Evolutionary conservation across 2,329 filamentous ascomycete species (phyloP).

Genomic region (Fusarium palustre): DNA sequence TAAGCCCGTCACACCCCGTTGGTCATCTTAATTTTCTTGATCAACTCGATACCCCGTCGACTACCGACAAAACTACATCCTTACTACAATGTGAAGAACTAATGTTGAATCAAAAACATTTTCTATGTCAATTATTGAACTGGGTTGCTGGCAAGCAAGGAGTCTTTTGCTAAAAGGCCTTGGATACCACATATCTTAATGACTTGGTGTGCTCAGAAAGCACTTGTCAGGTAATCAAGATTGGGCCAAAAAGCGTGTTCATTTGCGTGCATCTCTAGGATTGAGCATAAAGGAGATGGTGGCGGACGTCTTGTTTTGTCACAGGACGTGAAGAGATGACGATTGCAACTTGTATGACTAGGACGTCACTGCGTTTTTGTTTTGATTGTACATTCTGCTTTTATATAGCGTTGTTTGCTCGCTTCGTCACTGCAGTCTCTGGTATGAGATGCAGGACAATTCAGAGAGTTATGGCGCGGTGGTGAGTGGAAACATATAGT

Average conservation of each 20-base stretch:
- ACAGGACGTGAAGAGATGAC: conserved; percentile 35
- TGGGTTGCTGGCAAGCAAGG: conserved; percentile 47
- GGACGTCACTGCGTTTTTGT: conserved; percentile 42
- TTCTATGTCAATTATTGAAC: conserved; percentile 45
- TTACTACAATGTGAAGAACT: conserved; percentile 41
- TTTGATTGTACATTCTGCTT: conserved; percentile 32
- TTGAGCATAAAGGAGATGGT: conserved; percentile 49
- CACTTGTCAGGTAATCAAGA: conserved; percentile 50
- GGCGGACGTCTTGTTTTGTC: conserved; percentile 43
- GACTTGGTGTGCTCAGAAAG: conserved; percentile 51
- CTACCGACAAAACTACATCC: conserved; percentile 34
- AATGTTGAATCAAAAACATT: conserved; percentile 46
- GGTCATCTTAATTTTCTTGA: conserved; percentile 30
- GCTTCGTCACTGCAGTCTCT: conserved; percentile 12
- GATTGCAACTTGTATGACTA: conserved; percentile 51
- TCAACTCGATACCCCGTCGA: conserved; percentile 41
- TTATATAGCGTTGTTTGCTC: conserved; percentile 33
- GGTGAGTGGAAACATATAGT: conserved; percentile 24
- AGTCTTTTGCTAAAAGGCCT: conserved; percentile 48
- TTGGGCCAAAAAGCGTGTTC: conserved; percentile 56
- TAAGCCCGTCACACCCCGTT: conserved; percentile 49
- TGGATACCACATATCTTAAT: conserved; percentile 48
- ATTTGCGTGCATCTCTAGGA: conserved; percentile 58
- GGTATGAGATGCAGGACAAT: conserved; percentile 6
- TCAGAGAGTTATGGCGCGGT: conserved; percentile 12